Percentiles rank a stretch among this genome's conserved stretches.
These are phyloP conservation scores for Microbotryum saponariae DNA, from an alignment of 1,284 basidiomycete species.

Conservation along the genomic window DNA sequence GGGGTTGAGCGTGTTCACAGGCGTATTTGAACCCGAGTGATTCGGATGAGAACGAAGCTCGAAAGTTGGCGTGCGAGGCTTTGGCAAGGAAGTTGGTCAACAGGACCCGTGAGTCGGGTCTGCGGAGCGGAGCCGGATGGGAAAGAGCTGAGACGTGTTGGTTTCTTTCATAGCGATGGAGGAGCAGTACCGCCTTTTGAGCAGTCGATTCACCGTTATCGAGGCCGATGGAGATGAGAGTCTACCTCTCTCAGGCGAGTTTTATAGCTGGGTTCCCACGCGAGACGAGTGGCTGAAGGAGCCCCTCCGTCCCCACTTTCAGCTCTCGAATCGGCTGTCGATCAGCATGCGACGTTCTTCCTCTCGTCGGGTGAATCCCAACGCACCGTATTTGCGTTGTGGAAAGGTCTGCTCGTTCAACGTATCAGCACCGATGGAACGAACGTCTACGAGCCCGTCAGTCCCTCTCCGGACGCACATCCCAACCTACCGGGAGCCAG, in stretches of 20 bases:
- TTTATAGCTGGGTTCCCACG: no score
- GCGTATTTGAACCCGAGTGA: constrained; percentile 50
- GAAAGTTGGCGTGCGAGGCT: constrained; percentile 80
- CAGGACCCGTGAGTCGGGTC: constrained; percentile 42
- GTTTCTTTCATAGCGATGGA: background rate
- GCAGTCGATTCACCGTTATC: constrained; percentile 60
- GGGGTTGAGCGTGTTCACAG: background rate
- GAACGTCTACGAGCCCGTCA: constrained; percentile 19
- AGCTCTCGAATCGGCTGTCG: constrained; percentile 67
- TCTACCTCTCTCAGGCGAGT: constrained; percentile 54
- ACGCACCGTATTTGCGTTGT: constrained; percentile 42
- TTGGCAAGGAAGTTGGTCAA: constrained; percentile 76
- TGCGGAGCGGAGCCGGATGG: no score
- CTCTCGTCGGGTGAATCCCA: constrained; percentile 80
- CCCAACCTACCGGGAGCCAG: constrained; percentile 14
- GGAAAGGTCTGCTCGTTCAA: constrained; percentile 40
- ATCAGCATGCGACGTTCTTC: constrained; percentile 63
- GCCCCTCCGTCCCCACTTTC: background rate
- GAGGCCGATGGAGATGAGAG: constrained; percentile 70
- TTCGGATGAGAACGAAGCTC: constrained; percentile 71
- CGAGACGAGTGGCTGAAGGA: no score
- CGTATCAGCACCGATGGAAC: background rate
- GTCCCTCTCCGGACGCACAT: background rate
- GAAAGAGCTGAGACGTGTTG: background rate
- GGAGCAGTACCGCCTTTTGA: constrained; percentile 31